Evolutionary conservation across 2,329 filamentous ascomycete genomes (phyloP), one percentile per base, ranked within the genome.

Genomic region (Verruconis gallopava): DNA sequence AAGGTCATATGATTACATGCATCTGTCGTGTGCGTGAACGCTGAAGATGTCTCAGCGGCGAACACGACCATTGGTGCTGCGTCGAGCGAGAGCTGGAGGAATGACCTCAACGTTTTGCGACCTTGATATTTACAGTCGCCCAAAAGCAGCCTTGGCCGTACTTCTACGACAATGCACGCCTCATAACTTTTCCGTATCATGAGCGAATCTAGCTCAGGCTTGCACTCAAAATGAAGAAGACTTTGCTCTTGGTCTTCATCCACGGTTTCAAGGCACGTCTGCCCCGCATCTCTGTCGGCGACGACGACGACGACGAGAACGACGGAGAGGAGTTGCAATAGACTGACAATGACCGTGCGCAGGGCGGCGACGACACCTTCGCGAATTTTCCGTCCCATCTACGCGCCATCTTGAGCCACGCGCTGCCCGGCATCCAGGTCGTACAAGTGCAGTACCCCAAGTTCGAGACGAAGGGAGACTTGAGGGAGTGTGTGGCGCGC

Each of bases 281-380:
- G 25, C 25, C n/a, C 25, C 25, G 9, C 77, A 54, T 25, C 20
- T 44, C 14, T n/a, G n/a, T n/a, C n/a, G n/a, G n/a, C n/a, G n/a
- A n/a, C n/a, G n/a, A n/a, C n/a, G n/a, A n/a, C n/a, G n/a, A n/a
- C n/a, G n/a, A n/a, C n/a, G n/a, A n/a, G n/a, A n/a, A n/a, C n/a
- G n/a, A n/a, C n/a, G n/a, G n/a, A n/a, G n/a, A n/a, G n/a, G n/a
- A n/a, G 37, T 37, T 5, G 12, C 22, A 9, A 12, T 21, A 19
- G 11, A 21, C 11, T 11, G 11, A 9, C 5, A 22, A 14, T 4
- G 15, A 45, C 25, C 25, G n/a, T 30, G 25, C 25, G 5, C 49
- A 82, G 78, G 84, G 84, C 53, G 79, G 73, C 58, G 82, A 88
- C 51, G 68, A 79, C 56, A 91, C 84, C 44, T 91, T 91, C 61